These are phyloP conservation scores for Keithomyces neogunnii DNA, from an alignment of 2,329 filamentous ascomycete species.

Conservation along the genomic window DNA sequence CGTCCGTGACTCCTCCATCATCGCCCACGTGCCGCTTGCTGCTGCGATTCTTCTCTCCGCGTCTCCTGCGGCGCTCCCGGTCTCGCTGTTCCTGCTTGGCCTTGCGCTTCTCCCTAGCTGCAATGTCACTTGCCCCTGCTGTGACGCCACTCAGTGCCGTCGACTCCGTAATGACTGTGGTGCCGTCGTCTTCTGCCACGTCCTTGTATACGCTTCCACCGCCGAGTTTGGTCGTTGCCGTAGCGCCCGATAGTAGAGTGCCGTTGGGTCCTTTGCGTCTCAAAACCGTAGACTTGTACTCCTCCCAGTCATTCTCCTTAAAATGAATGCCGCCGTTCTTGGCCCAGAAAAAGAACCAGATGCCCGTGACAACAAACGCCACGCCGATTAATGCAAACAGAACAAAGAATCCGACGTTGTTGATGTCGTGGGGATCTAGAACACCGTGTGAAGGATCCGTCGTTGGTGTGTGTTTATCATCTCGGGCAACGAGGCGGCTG, in stretches of 20 bases:
- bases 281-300: conserved; percentile 93
- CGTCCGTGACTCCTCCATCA: conserved; percentile 51
- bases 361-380: conserved; percentile 61
- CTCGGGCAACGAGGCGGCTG: conserved; percentile 29
- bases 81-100: conserved; percentile 42
- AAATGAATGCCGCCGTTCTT: conserved; percentile 93
- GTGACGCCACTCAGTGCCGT: conserved; percentile 46
- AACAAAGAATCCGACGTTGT: conserved; percentile 67
- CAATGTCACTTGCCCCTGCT: conserved; percentile 47
- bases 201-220: conserved; percentile 79
- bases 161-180: conserved; percentile 36
- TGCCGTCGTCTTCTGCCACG: conserved; percentile 43
- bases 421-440: conserved; percentile 47
- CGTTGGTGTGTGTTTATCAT: conserved; percentile 14
- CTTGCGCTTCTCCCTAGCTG: conserved; percentile 46
- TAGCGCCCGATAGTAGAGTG: conserved; percentile 74
- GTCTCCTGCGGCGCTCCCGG: conserved; percentile 22
- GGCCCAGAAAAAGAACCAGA: conserved; percentile 99
- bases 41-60: conserved; percentile 31
- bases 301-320: conserved; percentile 83
- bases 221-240: conserved; percentile 74
- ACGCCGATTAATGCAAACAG: conserved; percentile 80
- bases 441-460: conserved; percentile 37
- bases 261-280: conserved; percentile 85
- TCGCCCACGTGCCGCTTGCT: conserved; percentile 39